Evolutionary conservation across 108 stramenopile species (phyloP).

Genomic region (Chaetoceros muelleri): DNA sequence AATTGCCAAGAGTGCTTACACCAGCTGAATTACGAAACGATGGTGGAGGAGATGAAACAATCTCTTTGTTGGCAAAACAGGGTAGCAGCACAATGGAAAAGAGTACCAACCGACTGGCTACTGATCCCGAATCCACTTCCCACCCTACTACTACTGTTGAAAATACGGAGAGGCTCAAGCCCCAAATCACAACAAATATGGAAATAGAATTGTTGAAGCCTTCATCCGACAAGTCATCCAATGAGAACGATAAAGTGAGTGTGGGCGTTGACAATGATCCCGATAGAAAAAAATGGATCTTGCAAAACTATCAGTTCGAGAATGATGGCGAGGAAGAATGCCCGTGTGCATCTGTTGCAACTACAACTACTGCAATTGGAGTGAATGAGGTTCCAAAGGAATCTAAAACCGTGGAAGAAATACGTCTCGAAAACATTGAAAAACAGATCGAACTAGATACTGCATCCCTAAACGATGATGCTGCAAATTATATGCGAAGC

Average conservation of each 20-base stretch:
- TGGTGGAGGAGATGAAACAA: constrained; percentile 6
- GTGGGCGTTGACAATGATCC: not conserved
- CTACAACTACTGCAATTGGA: not conserved
- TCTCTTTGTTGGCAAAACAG: not conserved
- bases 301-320: constrained; percentile 41
- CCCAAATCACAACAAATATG: not conserved
- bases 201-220: not conserved
- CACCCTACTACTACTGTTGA: not conserved
- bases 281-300: constrained; percentile 26
- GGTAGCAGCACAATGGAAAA: not conserved
- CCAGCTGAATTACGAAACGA: not conserved
- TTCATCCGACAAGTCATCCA: not conserved
- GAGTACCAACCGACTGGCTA: not conserved
- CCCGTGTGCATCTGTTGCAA: not conserved
- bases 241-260: not conserved
- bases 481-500: constrained; percentile 64
- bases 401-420: constrained; percentile 6
- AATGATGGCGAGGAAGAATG: constrained; percentile 26
- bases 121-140: not conserved
- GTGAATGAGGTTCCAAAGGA: not conserved
- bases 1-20: constrained; percentile 45
- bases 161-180: not conserved
- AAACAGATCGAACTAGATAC: constrained; percentile 28
- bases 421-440: constrained; percentile 14
- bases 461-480: constrained; percentile 47